phyloP scores from a whole-genome alignment of 164 flowering plant genomes.

The Kalanchoe fedtschenkoi region DNA sequence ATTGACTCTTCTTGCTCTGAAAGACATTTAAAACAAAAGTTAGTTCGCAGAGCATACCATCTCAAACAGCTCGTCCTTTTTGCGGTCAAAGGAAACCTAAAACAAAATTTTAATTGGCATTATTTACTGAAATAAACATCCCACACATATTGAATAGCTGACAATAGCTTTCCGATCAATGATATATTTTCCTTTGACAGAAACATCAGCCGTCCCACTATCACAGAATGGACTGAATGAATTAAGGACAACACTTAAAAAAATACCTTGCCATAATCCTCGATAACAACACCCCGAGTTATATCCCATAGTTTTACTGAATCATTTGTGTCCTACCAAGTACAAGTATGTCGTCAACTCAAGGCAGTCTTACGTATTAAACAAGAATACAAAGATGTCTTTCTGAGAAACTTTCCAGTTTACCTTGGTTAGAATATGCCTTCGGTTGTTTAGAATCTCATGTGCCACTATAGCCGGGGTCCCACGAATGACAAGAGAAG shows the following conservation, averaged over 20 bases:
- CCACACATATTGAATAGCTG: not conserved
- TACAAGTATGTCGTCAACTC: not conserved
- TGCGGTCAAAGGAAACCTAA: constrained; percentile 86
- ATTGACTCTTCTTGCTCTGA: not conserved
- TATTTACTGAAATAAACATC: not conserved
- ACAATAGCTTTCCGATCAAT: not conserved
- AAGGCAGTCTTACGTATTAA: not conserved
- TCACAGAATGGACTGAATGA: not conserved
- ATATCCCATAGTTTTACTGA: constrained; percentile 96
- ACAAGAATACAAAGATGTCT: not conserved
- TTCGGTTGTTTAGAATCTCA: constrained; percentile 85
- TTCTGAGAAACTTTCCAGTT: not conserved
- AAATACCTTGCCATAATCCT: constrained; percentile 85
- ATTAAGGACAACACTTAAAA: not conserved
- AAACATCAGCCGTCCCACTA: not conserved
- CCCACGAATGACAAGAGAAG: constrained; percentile 63
- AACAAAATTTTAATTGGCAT: constrained; percentile 2
- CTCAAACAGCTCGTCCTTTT: constrained; percentile 86
- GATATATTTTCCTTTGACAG: not conserved
- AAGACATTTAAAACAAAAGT: not conserved
- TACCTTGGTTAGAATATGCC: constrained; percentile 94
- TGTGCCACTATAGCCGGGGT: constrained; percentile 79
- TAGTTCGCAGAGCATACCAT: constrained; percentile 40
- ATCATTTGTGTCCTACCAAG: constrained; percentile 66
- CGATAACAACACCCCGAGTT: constrained; percentile 72